Conservation (phyloP, 2,329 filamentous ascomycete genomes). For the Paraphaeosphaeria sporulosa region DNA sequence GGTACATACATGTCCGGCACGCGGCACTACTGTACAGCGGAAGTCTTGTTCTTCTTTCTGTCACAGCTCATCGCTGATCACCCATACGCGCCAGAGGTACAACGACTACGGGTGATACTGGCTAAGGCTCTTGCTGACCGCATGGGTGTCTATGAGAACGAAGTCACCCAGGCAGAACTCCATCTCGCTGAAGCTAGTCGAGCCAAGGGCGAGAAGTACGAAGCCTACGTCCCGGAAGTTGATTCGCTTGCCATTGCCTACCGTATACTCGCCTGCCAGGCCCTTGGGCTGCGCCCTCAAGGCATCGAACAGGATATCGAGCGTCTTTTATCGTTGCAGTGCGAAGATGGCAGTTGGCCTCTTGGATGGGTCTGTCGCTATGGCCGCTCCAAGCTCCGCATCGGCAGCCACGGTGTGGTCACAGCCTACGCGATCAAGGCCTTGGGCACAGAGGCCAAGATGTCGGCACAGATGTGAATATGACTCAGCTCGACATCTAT, state of each 20-base stretch:
- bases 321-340: slow-evolving; percentile 37
- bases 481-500: neutral
- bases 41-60: slow-evolving; percentile 45
- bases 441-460: slow-evolving; percentile 13
- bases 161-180: slow-evolving; percentile 1
- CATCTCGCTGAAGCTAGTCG: neutral
- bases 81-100: slow-evolving; percentile 25
- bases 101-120: slow-evolving; percentile 29
- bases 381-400: slow-evolving; percentile 21
- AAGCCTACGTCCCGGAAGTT: slow-evolving; percentile 2
- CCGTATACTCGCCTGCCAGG: slow-evolving; percentile 38
- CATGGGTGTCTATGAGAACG: slow-evolving; percentile 25
- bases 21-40: slow-evolving; percentile 40
- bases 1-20: slow-evolving; percentile 44
- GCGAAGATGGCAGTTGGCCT: slow-evolving; percentile 47
- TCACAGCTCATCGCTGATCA: slow-evolving; percentile 30
- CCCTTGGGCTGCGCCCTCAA: slow-evolving; percentile 27
- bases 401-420: slow-evolving; percentile 30
- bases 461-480: neutral
- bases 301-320: slow-evolving; percentile 14
- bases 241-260: slow-evolving; percentile 37
- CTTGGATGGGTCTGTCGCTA: slow-evolving; percentile 33
- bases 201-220: neutral
- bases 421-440: slow-evolving; percentile 36
- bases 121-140: slow-evolving; percentile 31